Evolutionary conservation across 78 protist species (phyloP).

Genomic region (Bigelowiella natans): DNA sequence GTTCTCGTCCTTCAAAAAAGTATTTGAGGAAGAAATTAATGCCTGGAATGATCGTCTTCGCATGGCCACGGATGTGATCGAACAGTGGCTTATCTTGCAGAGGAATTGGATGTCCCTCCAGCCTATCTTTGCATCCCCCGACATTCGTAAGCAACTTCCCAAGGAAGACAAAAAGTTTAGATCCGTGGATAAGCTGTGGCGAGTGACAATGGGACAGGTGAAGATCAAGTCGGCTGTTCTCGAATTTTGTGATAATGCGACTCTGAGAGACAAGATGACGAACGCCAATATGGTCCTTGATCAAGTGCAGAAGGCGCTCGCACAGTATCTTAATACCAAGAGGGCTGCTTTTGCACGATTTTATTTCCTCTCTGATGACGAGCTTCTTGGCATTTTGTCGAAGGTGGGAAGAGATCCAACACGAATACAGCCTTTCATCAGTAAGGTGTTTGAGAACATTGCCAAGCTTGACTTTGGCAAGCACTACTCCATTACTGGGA

Average conservation of each 20-base stretch:
- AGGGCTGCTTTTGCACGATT: conserved; percentile 56
- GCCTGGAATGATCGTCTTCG: conserved; percentile 53
- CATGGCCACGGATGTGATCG: conserved; percentile 43
- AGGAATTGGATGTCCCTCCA: conserved; percentile 73
- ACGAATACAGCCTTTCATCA: conserved; percentile 64
- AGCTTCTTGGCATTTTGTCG: conserved; percentile 53
- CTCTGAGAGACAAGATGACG: conserved; percentile 6
- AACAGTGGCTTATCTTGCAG: conserved; percentile 75
- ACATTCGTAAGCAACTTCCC: conserved; percentile 73
- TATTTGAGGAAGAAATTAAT: conserved; percentile 43
- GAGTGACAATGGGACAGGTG: conserved; percentile 15
- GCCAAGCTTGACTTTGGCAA: conserved; percentile 37
- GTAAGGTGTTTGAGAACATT: conserved; percentile 67
- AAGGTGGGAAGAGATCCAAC: conserved; percentile 23
- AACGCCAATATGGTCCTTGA: conserved; percentile 34
- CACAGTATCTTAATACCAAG: conserved; percentile 58
- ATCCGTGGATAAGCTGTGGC: conserved; percentile 45
- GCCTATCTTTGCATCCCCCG: conserved; percentile 76
- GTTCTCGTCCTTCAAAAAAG: conserved; percentile 59
- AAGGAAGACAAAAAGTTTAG: conserved; percentile 40
- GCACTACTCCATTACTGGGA: not conserved
- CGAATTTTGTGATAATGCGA: not conserved
- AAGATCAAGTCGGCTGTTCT: conserved; percentile 25
- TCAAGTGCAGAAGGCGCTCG: conserved; percentile 43
- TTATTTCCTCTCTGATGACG: conserved; percentile 59